Base-by-base conservation (phyloP, 2,329 filamentous ascomycete species). In the Aspergillus terreus region DNA sequence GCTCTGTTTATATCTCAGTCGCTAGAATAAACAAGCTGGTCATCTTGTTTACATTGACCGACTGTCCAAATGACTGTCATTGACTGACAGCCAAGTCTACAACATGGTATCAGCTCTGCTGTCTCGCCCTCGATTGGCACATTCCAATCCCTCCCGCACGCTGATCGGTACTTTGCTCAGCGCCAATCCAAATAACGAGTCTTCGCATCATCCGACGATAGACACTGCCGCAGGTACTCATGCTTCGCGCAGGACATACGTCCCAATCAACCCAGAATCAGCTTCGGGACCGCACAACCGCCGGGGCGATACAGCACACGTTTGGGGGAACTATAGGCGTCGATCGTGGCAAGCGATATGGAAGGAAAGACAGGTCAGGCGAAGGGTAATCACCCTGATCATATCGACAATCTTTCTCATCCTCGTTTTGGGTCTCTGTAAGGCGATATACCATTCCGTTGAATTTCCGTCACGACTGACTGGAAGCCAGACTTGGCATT, bases 401-500 rank as follows among this genome's bases (percentile, higher is more conserved):
- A 78, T 88, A 6, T 87, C 87, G 5, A 87, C 85, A 1, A 55
- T 80, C 5, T 82, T 89, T 50, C 68, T 89, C 9, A 65, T 80
- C 4, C 64, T 79, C 27, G 75, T 87, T 44, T 65, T 90, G 40
- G 71, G 80, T 47, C 76, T 87, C 33, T 92, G 87, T 90, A 79
- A 74, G 85, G 78, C 30, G 30, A 30, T 30, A 17, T 25, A 6
- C 36, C 41, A 12, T 9, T 6, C 12, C 40, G n/a, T 41, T 6
- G 40, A 5, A 23, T 4, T 30, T 25, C n/a, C 23, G 36, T 30
- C 11, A n/a, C 12, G 46, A 30, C 57, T 59, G 23, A 60, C 36
- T 45, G 19, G 46, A 47, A 7, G 27, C 47, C 55, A 94, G 90
- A 94, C 66, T 80, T 95, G 57, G 82, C 82, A 4, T 80, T 95